A percentile compares a stretch with the other conserved stretches of the same genome.
phyloP scores from a whole-genome alignment of 2,329 filamentous ascomycete species.

The Trichoderma semiorbis region DNA sequence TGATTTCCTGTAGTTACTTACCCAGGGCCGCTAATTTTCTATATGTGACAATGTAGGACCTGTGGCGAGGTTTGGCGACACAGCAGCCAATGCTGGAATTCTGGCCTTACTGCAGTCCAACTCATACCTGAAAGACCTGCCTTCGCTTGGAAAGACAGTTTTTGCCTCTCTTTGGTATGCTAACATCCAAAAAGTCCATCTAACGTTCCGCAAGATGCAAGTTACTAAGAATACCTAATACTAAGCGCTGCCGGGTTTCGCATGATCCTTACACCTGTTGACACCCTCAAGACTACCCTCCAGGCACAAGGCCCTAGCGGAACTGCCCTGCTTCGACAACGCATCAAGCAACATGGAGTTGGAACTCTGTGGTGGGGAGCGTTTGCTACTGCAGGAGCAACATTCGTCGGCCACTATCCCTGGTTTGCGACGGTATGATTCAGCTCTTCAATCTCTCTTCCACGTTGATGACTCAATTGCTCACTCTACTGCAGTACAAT shows the following conservation, averaged over 20 bases:
- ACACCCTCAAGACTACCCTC: constrained; percentile 49
- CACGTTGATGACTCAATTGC: background rate
- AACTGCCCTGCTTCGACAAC: constrained; percentile 40
- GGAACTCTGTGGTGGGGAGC: constrained; percentile 50
- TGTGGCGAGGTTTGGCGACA: constrained; percentile 45
- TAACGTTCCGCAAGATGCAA: background rate
- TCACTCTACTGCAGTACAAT: constrained; percentile 38
- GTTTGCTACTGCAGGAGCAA: constrained; percentile 46
- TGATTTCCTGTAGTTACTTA: background rate
- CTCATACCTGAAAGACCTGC: constrained; percentile 41
- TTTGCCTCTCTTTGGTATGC: constrained; percentile 44
- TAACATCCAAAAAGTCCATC: background rate
- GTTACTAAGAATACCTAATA: background rate
- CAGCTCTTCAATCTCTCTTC: background rate
- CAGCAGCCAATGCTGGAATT: constrained; percentile 49
- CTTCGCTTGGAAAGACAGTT: constrained; percentile 42
- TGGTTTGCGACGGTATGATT: constrained; percentile 46
- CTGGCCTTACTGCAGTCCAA: constrained; percentile 46
- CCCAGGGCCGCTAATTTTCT: background rate
- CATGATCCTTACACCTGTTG: constrained; percentile 46
- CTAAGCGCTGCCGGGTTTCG: constrained; percentile 43
- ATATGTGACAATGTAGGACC: constrained; percentile 34
- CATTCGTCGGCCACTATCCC: constrained; percentile 48
- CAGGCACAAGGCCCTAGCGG: constrained; percentile 45
- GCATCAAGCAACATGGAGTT: constrained; percentile 42